Conservation (phyloP, 805 yeast genomes). For the Barnettozyma wickerhamii region DNA sequence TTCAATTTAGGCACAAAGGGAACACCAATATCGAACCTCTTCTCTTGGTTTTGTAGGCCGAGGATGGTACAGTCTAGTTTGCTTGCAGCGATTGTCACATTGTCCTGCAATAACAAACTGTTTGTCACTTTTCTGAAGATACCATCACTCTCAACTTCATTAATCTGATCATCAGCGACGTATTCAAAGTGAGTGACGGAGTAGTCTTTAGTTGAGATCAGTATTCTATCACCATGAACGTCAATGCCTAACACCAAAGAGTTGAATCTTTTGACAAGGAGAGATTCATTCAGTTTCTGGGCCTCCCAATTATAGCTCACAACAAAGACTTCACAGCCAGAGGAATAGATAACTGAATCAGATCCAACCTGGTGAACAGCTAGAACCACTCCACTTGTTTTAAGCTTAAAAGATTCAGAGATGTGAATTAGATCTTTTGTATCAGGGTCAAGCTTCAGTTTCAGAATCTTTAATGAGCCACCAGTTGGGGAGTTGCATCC, state of each 20-base stretch:
- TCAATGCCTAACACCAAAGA: constrained; percentile 21
- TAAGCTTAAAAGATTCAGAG: constrained; percentile 14
- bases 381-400: constrained; percentile 22
- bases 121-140: constrained; percentile 20
- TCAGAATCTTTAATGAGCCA: constrained; percentile 21
- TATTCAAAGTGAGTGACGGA: constrained; percentile 23
- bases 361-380: constrained; percentile 16
- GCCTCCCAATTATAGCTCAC: constrained; percentile 13
- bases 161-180: constrained; percentile 6
- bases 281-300: constrained; percentile 16
- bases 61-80: constrained; percentile 18
- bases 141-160: constrained; percentile 16
- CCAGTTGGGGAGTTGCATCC: constrained; percentile 28
- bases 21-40: constrained; percentile 15
- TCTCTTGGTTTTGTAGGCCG: constrained; percentile 14
- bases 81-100: constrained; percentile 18
- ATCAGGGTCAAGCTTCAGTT: constrained; percentile 11
- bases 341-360: constrained; percentile 16
- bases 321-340: constrained; percentile 13
- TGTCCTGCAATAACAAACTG: constrained; percentile 11
- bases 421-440: constrained; percentile 11
- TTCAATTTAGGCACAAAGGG: constrained; percentile 31
- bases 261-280: constrained; percentile 5
- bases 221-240: constrained; percentile 16
- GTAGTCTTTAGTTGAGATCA: constrained; percentile 27